Base-by-base conservation (phyloP, 2,329 filamentous ascomycete species). In the Emergomyces africanus region DNA sequence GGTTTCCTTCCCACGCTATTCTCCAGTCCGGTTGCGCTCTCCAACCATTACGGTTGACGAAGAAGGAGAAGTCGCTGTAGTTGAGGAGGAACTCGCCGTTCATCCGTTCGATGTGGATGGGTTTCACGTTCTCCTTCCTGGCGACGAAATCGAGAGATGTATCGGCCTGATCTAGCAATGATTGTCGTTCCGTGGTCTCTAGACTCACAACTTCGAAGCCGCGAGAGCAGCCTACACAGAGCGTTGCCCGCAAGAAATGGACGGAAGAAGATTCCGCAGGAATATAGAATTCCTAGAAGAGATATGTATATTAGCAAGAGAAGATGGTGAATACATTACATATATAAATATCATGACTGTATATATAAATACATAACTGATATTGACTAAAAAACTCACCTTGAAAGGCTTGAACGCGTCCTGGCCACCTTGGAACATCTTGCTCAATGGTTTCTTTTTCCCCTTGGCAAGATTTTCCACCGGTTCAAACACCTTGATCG, bases 41-140 rank as follows among this genome's bases (percentile, higher is more conserved):
- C 94, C 94, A 99, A 42, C 94, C 94, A 72, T 99, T 97, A 68
- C 94, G 85, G 75, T 99, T 97, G 70, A 99, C 94, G 69, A 97
- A 99, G 83, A 99, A 99, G 14, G 90, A 96, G 75, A 96, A 99
- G 72, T 99, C 94, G 4, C 90, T 94, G 76, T 99, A 99, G 74
- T 96, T 97, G 64, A 99, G 85, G 66, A 99, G 75, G 79, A 99
- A 99, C 71, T 99, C 94, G 71, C 92, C 91, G 66, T 95, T 95
- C 70, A 97, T 86, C 51, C 94, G 88, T 74, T 99, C 95, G 65
- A 99, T 97, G 69, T 97, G 92, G 64, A 99, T 95, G 2, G 94
- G 92, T 71, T 89, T 90, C 68, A 94, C 89, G 67, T 89, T 90
- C 74, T 97, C 92, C 71, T 94, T 94, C 60, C 90, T 85, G 25